phyloP scores from a whole-genome alignment of 2,329 filamentous ascomycete genomes.

The Ophiocordyceps polyrhachis-furcata region DNA sequence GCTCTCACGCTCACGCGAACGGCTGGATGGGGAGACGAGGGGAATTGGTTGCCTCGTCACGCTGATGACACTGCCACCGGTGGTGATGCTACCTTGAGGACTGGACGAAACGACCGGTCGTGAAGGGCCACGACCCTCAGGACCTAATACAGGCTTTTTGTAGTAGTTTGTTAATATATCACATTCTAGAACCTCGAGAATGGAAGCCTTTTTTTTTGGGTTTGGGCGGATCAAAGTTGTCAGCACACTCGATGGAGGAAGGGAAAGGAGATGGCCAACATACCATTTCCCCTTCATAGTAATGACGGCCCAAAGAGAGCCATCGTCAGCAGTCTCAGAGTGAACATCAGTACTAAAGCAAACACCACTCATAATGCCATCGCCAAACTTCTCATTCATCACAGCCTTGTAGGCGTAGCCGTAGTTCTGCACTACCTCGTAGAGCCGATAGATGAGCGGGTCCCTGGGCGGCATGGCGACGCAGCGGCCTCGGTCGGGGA shows the following conservation, averaged over 20 bases:
- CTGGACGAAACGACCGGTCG: no score
- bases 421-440: slow-evolving; percentile 93
- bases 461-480: slow-evolving; percentile 19
- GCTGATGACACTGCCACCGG: neutral
- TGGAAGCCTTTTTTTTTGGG: neutral
- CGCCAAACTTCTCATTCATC: slow-evolving; percentile 84
- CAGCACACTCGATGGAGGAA: neutral
- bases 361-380: slow-evolving; percentile 95
- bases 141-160: no score
- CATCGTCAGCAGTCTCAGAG: slow-evolving; percentile 77
- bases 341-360: slow-evolving; percentile 80
- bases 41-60: neutral
- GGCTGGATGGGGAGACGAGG: slow-evolving; percentile 10
- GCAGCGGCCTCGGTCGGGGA: slow-evolving; percentile 62
- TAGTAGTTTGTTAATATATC: no score
- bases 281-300: slow-evolving; percentile 72
- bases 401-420: slow-evolving; percentile 92
- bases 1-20: slow-evolving; percentile 8
- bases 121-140: neutral
- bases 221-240: no score
- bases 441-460: slow-evolving; percentile 60
- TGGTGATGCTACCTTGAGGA: neutral
- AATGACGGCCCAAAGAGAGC: slow-evolving; percentile 68
- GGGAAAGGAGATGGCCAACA: slow-evolving; percentile 11
- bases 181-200: neutral